Evolutionary conservation across 495 filamentous ascomycete species (phyloP), one percentile per base, ranked within the genome.

Genomic region (Penicillium desertorum): DNA sequence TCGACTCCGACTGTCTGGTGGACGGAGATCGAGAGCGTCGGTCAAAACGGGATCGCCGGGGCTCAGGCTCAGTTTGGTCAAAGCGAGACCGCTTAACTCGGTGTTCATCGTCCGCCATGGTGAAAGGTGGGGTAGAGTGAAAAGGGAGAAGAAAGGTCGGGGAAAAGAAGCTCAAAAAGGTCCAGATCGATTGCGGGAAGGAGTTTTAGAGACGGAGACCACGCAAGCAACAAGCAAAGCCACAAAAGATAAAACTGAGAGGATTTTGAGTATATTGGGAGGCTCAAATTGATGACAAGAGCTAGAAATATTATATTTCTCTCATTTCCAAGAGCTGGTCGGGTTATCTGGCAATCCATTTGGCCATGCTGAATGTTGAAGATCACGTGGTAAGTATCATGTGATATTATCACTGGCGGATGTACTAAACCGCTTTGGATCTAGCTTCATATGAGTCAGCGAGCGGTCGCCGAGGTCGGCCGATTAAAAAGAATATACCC

Each of bases 31-130:
- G 86, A 43, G 92, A 96, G 54, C 92, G 87, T 57, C 89, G 85
- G 69, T 96, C 91, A 66, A 92, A 94, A 62, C 90, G 81, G 29
- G 89, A 91, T 17, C 87, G 83, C 58, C 85, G 84, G 30, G 83
- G 83, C 62, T 92, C 89, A 6, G 89, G 85, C 64, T 91, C 91
- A 41, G 83, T 92, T 69, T 93, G 87, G 68, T 96, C 92, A 70
- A 96, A 96, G 63, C 92, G 90, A 46, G 92, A 96, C 47, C 92
- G 87, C 79, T 94, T 95, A 11, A 81, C 75, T 53, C 88, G 87
- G 67, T 85, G 81, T 62, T 90, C 88, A 43, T 90, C 82, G 63
- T 95, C 92, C 56, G 87, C 84, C 91, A 95, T 96, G 51, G 55
- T 62, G 54, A 39, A 39, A 19, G 22, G 32, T 17, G 45, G 44